Base-by-base conservation (phyloP, 2,329 filamentous ascomycete genomes). In the Grosmannia huntii region DNA sequence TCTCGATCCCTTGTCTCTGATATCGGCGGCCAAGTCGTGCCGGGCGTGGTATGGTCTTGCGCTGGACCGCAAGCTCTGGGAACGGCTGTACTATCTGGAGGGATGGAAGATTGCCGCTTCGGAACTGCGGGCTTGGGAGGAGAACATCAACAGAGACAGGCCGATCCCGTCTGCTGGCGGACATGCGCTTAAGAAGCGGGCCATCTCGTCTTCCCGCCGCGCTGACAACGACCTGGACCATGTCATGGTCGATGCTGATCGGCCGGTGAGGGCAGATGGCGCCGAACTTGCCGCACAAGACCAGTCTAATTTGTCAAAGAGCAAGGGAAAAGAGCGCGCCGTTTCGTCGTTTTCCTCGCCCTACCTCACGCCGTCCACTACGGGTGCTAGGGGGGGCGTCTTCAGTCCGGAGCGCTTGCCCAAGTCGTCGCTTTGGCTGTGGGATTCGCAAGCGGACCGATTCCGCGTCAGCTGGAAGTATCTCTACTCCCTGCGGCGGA, bases 401-500 rank as follows among this genome's bases (percentile, higher is more conserved):
- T 12, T 19, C 19, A 31, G 14, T 2, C 2, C n/a, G 2, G 21
- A 57, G 16, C 33, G 64, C 23, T 62, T 76, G 44, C 66, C 73
- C 3, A 75, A 71, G 27, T 77, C 78, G 1, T 72, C 72, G 9
- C 72, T 78, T 44, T 84, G 75, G 74, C 70, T 68, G 60, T 83
- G 76, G 74, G 80, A 77, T 63, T 66, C 67, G 21, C 69, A 64
- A 62, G 75, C 66, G 66, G 77, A 67, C 67, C 70, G 70, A 52
- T 78, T 84, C 59, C 86, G 83, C 65, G 75, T 97, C 53, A 96
- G 95, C 70, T 99, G 92, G 91, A 87, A 90, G 57, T 89, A 94
- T 68, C 76, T 99, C 1, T 99, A 96, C 73, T 89, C 89, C 63
- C 89, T 96, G 75, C 85, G 94, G 60, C 81, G 85, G 58, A 80